Evolutionary conservation across 2,329 filamentous ascomycete species (phyloP).

Genomic region (Venturia pyrina): DNA sequence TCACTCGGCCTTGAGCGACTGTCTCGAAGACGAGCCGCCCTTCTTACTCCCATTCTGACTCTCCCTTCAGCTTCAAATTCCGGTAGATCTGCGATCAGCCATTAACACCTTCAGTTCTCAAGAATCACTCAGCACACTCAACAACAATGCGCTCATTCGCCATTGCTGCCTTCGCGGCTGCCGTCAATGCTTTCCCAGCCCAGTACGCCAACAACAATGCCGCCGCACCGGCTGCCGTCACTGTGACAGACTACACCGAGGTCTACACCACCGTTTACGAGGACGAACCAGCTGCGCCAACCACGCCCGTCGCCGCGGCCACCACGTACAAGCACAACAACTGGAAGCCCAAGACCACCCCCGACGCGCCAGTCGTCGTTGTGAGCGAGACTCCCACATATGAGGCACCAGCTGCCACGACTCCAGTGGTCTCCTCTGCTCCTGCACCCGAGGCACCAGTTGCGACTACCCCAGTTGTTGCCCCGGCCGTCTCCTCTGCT

Average conservation of each 20-base stretch:
- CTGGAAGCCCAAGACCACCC: conserved; percentile 4
- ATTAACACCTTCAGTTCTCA: conserved; percentile 2
- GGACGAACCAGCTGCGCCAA: not conserved
- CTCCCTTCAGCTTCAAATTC: not conserved
- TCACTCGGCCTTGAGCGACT: not conserved
- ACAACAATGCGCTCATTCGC: conserved; percentile 11
- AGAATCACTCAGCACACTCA: not conserved
- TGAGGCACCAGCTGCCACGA: not conserved
- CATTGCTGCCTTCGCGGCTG: conserved; percentile 11
- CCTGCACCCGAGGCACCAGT: not conserved
- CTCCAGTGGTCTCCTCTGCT: not conserved
- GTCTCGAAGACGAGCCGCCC: not conserved
- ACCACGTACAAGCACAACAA: not conserved
- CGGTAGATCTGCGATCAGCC: conserved; percentile 9
- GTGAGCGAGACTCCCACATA: not conserved
- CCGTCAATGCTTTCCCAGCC: conserved; percentile 9
- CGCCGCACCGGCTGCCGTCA: conserved; percentile 5
- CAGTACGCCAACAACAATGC: not conserved
- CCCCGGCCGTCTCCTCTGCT: not conserved
- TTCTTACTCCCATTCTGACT: not conserved
- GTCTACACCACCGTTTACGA: conserved; percentile 10
- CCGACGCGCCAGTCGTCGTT: not conserved
- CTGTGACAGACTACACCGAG: conserved; percentile 12
- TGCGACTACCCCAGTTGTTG: not conserved
- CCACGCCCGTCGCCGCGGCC: not conserved